Percentiles rank a stretch among this genome's conserved stretches.
Conservation (phyloP, 2,329 filamentous ascomycete genomes). For the Neonectria hederae region DNA sequence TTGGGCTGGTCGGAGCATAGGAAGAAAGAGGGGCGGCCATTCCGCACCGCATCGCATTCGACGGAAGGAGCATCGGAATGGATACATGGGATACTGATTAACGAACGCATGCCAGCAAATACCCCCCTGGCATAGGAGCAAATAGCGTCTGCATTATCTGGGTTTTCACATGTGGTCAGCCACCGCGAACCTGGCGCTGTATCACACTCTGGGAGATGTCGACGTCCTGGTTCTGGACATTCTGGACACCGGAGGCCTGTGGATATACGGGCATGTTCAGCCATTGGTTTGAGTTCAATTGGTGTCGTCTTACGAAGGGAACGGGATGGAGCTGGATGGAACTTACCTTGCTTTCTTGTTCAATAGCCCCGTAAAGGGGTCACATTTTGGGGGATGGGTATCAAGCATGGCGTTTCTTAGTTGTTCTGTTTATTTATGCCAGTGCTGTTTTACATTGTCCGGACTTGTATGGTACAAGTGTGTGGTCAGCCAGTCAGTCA, state of each 20-base stretch:
- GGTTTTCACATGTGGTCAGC: conserved; percentile 26
- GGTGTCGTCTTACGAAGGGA: conserved; percentile 7
- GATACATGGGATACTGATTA: conserved; percentile 39
- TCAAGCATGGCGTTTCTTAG: conserved; percentile 23
- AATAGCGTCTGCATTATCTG: conserved; percentile 27
- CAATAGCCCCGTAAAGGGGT: conserved; percentile 3
- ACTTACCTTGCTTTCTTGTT: conserved; percentile 9
- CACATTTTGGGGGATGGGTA: conserved; percentile 7
- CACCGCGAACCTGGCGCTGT: conserved; percentile 30
- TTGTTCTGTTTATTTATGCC: neutral
- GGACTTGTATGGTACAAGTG: neutral
- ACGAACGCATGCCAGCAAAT: conserved; percentile 36
- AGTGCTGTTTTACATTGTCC: conserved; percentile 2
- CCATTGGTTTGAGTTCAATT: conserved; percentile 11
- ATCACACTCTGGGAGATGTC: conserved; percentile 24
- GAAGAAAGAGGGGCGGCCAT: conserved; percentile 34
- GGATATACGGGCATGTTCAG: conserved; percentile 3
- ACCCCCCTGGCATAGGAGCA: conserved; percentile 25
- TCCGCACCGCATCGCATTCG: conserved; percentile 37
- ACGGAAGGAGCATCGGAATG: conserved; percentile 34
- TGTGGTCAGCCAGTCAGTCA: neutral
- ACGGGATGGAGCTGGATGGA: neutral
- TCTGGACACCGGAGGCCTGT: conserved; percentile 9
- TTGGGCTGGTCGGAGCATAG: conserved; percentile 31
- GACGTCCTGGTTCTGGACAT: conserved; percentile 17